Evolutionary conservation across 768 basidiomycete species (phyloP).

Genomic region (Udeniomyces megalosporus): DNA sequence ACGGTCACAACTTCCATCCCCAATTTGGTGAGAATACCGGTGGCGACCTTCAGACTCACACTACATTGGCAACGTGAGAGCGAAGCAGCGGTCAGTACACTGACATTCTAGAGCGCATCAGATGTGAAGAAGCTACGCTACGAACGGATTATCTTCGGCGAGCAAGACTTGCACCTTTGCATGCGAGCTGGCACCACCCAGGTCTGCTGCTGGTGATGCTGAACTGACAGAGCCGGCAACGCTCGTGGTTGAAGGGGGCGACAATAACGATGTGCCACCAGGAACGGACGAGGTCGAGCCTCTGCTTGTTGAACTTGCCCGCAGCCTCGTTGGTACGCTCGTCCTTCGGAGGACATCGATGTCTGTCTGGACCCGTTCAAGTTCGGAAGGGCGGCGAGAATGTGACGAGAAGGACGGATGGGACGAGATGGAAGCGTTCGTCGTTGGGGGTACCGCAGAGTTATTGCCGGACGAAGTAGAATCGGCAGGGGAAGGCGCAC

Average conservation of each 20-base stretch:
- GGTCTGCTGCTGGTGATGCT: too few species aligned
- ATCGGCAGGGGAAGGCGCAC: constrained; percentile 9
- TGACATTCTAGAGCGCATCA: too few species aligned
- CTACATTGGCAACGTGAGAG: not conserved
- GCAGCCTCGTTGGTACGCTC: constrained; percentile 7
- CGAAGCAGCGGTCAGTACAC: not conserved
- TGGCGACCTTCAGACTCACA: constrained; percentile 92
- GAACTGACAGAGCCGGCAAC: not conserved
- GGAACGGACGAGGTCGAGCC: not conserved
- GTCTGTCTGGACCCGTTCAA: constrained; percentile 49
- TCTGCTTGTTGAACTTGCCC: constrained; percentile 2
- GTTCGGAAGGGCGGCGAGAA: constrained; percentile 51
- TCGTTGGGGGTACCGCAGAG: too few species aligned
- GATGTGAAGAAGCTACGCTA: not conserved
- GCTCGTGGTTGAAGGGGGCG: not conserved
- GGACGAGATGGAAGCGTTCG: too few species aligned
- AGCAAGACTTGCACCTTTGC: constrained; percentile 87
- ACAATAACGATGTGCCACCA: not conserved
- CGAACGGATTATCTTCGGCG: constrained; percentile 78
- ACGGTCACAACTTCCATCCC: constrained; percentile 94
- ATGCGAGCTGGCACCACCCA: constrained; percentile 30
- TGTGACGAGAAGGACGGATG: constrained; percentile 31
- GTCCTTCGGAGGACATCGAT: constrained; percentile 8
- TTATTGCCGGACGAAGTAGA: constrained; percentile 8
- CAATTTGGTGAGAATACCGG: constrained; percentile 78